Percentiles rank a stretch among this genome's conserved stretches.
Evolutionary conservation across 106 monocot species (phyloP).

Genomic region (Dendrobium officinale): DNA sequence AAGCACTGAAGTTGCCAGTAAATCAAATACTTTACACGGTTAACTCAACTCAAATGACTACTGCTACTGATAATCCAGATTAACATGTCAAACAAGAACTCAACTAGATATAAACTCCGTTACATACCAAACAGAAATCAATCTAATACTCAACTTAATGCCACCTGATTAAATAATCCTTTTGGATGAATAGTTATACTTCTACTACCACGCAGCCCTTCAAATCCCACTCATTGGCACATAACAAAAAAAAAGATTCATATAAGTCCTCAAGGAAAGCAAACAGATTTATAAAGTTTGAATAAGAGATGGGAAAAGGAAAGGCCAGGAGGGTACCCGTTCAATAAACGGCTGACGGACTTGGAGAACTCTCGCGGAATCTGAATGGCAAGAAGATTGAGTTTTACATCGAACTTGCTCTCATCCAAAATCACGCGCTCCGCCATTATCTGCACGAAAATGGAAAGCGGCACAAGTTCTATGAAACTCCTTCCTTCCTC

Average conservation of each 20-base stretch:
- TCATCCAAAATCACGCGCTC: slow-evolving; percentile 32
- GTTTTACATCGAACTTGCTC: slow-evolving; percentile 57
- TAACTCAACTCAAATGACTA: no score
- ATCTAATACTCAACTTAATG: no score
- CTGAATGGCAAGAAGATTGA: slow-evolving; percentile 63
- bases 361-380: slow-evolving; percentile 73
- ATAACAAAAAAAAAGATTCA: background rate
- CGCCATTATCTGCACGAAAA: background rate
- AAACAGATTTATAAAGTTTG: background rate
- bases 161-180: no score
- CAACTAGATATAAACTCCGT: no score
- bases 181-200: no score
- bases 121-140: no score
- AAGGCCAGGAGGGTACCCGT: slow-evolving; percentile 35
- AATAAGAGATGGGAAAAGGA: background rate
- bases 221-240: background rate
- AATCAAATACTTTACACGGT: no score
- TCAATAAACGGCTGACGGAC: slow-evolving; percentile 44
- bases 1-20: no score
- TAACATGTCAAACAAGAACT: no score
- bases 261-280: background rate
- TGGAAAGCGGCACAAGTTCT: background rate
- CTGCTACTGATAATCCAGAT: no score
- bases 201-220: background rate
- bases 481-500: background rate